Evolutionary conservation across 106 monocot species (phyloP), one percentile per base, ranked within the genome.

Genomic region (Dioscorea alata): DNA sequence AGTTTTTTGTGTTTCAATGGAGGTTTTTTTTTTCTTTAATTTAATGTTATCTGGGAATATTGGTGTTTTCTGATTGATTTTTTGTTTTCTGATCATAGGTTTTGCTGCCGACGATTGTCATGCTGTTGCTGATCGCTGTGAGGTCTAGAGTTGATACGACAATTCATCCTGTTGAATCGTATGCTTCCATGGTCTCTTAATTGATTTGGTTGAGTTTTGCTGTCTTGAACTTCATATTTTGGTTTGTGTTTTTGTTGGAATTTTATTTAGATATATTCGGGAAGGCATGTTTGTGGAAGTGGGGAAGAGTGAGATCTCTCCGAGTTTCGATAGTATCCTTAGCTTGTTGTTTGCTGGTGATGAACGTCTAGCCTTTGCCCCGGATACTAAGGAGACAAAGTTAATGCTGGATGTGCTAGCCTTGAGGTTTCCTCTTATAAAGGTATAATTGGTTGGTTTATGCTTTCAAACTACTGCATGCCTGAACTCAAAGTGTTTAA

Each of bases 111-210:
- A 90, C 87, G 14, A 35, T 90, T 48, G 86, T 94, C 28, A 90
- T 94, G 94, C 48, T 90, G 67, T 73, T 86, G 76, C 84, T 94
- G 57, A 83, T 94, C 10, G 86, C 18, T 17, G 76, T 94, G 15
- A 68, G 90, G 76, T 82, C 86, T 25, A 69, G 67, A 68, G 77
- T 85, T 50, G 94, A 94, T 48, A 94, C 94, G 8, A 77, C 65
- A 62, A 76, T 94, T 48, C 94, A 94, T 61, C 90, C 86, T 10
- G 87, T 84, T n/a, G 82, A 90, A 76, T 72, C 90, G 90, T 87
- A 80, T 14, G 81, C 0, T 63, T 23, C 13, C 12, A 24, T 33
- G 49, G 13, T 0, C 21, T 49, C 54, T 16, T n/a, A 12, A 1
- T 10, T 65, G 5, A 13, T 4, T 21, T 48, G 31, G 20, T 50